Conservation (phyloP, 768 basidiomycete genomes). For the Tulasnella sp. region DNA sequence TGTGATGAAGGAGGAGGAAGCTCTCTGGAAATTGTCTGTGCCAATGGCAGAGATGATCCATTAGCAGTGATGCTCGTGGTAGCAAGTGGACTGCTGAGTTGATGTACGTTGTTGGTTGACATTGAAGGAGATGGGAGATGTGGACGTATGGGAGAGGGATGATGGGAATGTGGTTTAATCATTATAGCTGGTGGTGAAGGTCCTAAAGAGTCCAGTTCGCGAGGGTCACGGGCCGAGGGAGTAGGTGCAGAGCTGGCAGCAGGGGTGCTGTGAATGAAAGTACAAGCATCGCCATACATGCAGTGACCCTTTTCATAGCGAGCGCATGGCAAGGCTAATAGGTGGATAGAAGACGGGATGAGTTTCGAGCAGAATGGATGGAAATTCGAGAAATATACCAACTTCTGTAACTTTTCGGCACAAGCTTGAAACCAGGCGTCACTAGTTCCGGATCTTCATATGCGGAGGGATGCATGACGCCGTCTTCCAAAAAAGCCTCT, state of each 20-base stretch:
- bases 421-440: slow-evolving; percentile 7
- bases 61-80: no score
- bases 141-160: slow-evolving; percentile 6
- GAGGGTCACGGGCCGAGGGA: background rate
- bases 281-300: slow-evolving; percentile 12
- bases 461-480: no score
- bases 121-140: no score
- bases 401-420: slow-evolving; percentile 12
- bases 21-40: slow-evolving; percentile 8
- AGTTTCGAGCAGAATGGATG: background rate
- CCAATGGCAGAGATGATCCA: slow-evolving; percentile 1
- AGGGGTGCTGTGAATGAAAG: slow-evolving; percentile 8
- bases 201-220: background rate
- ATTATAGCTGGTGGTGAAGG: slow-evolving; percentile 9
- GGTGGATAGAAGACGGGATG: background rate
- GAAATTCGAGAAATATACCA: background rate
- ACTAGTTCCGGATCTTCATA: background rate
- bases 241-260: background rate
- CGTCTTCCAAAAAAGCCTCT: background rate
- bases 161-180: slow-evolving; percentile 3
- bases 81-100: no score
- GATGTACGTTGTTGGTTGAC: no score
- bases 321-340: slow-evolving; percentile 7
- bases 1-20: slow-evolving; percentile 8
- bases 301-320: slow-evolving; percentile 8